A percentile compares a stretch with the other conserved stretches of the same genome.
Evolutionary conservation across 2,329 filamentous ascomycete species (phyloP).

Genomic region (Talaromyces verruculosus): DNA sequence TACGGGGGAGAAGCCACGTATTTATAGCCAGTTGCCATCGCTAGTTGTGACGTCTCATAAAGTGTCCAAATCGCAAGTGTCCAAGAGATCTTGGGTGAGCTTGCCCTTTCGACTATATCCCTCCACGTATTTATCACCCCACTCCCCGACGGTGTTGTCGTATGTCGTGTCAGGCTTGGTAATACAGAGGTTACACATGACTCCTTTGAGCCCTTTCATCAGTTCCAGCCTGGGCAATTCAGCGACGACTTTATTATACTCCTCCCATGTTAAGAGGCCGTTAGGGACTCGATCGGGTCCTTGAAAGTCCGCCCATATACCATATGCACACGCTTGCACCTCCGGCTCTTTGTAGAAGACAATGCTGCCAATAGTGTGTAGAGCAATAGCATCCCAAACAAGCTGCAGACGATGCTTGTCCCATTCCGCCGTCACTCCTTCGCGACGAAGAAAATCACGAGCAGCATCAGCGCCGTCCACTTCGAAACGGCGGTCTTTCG

Average conservation of each 20-base stretch:
- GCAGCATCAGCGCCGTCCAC: slow-evolving; percentile 52
- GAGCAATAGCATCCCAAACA: slow-evolving; percentile 52
- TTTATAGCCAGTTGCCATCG: background rate
- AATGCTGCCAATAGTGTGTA: slow-evolving; percentile 45
- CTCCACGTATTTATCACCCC: slow-evolving; percentile 39
- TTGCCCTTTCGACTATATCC: slow-evolving; percentile 38
- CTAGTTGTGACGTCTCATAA: slow-evolving; percentile 14
- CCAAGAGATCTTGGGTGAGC: slow-evolving; percentile 29
- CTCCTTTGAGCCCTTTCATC: slow-evolving; percentile 37
- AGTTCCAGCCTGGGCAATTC: slow-evolving; percentile 41
- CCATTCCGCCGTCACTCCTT: slow-evolving; percentile 34
- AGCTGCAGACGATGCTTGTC: slow-evolving; percentile 46
- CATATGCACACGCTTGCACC: slow-evolving; percentile 37
- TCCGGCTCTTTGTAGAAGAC: slow-evolving; percentile 46
- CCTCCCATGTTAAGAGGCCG: slow-evolving; percentile 28
- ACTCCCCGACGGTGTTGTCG: slow-evolving; percentile 36
- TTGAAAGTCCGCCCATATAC: slow-evolving; percentile 43
- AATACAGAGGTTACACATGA: slow-evolving; percentile 43
- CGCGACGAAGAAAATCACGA: slow-evolving; percentile 38
- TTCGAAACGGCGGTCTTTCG: slow-evolving; percentile 51
- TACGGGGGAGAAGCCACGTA: too few species aligned
- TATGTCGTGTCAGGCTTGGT: slow-evolving; percentile 45
- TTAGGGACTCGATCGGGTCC: slow-evolving; percentile 37
- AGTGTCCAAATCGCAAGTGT: slow-evolving; percentile 26
- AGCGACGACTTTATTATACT: slow-evolving; percentile 36